A percentile compares a stretch with the other conserved stretches of the same genome.
Conservation (phyloP, 2,329 filamentous ascomycete species). For the Orbilia javanica region DNA sequence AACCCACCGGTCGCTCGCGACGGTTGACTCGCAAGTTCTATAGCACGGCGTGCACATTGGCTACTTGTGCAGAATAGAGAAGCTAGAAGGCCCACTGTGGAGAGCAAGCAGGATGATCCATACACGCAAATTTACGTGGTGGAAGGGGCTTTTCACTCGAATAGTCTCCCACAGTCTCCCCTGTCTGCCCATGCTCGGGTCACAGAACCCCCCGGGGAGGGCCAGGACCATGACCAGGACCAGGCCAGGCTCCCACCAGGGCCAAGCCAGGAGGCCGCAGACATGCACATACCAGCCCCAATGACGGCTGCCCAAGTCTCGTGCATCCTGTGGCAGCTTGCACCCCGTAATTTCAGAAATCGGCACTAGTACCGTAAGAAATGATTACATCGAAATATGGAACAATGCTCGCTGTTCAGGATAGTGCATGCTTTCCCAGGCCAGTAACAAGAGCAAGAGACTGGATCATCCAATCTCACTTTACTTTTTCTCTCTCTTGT, state of each 20-base stretch:
- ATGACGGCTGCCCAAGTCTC: conserved; percentile 54
- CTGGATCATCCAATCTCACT: conserved; percentile 57
- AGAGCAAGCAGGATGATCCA: conserved; percentile 50
- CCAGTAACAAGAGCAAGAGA: conserved; percentile 57
- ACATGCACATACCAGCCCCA: conserved; percentile 57
- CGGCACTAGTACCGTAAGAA: conserved; percentile 57
- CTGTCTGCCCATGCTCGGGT: neutral
- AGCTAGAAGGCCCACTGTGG: conserved; percentile 27
- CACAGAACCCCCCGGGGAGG: neutral
- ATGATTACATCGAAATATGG: conserved; percentile 58
- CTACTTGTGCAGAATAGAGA: conserved; percentile 32
- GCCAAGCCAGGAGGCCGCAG: conserved; percentile 40
- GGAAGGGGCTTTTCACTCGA: conserved; percentile 38
- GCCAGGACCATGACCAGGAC: neutral
- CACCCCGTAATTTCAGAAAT: conserved; percentile 58
- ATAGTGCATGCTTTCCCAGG: conserved; percentile 58
- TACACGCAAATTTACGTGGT: conserved; percentile 56
- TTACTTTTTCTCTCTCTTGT: conserved; percentile 47
- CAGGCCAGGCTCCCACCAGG: conserved; percentile 24
- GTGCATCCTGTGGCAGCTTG: conserved; percentile 57
- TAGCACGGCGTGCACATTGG: conserved; percentile 11
- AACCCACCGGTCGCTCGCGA: conserved; percentile 2
- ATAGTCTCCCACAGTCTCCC: no score
- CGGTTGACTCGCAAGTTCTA: conserved; percentile 15
- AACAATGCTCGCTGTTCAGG: conserved; percentile 57